These are phyloP conservation scores for Acaromyces ingoldii DNA, from an alignment of 1,284 basidiomycete genomes.

Conservation along the genomic window DNA sequence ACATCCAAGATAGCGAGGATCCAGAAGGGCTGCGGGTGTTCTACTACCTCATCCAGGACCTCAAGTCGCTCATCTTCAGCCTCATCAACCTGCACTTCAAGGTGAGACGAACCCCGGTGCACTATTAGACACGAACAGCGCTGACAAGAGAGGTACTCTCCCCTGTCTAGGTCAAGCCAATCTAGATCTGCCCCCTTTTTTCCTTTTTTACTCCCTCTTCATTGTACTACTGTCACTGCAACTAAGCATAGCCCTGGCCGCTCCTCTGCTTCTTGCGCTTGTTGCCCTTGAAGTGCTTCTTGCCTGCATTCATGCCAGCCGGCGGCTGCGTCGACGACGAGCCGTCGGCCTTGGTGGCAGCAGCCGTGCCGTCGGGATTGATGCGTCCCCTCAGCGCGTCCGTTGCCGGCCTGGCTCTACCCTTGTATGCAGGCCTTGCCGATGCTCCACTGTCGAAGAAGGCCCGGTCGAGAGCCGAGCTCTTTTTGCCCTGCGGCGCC, in stretches of 20 bases:
- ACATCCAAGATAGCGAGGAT: slow-evolving; percentile 94
- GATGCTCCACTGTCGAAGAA: slow-evolving; percentile 75
- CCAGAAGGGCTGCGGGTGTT: slow-evolving; percentile 97
- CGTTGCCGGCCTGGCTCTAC: slow-evolving; percentile 52
- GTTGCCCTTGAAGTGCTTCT: slow-evolving; percentile 85
- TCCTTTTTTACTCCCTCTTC: too few relatives aligned
- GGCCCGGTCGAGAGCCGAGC: slow-evolving; percentile 65
- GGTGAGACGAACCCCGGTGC: slow-evolving; percentile 55
- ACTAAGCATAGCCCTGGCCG: slow-evolving; percentile 14
- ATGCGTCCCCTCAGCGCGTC: slow-evolving; percentile 26
- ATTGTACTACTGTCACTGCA: too few relatives aligned
- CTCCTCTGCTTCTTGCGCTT: slow-evolving; percentile 54
- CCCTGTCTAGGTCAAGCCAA: background rate
- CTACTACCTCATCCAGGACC: slow-evolving; percentile 95
- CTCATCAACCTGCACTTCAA: slow-evolving; percentile 98
- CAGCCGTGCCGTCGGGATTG: slow-evolving; percentile 44
- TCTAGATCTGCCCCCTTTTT: too few relatives aligned
- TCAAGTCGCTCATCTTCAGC: slow-evolving; percentile 95
- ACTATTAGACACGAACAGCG: background rate
- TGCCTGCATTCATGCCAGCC: slow-evolving; percentile 54
- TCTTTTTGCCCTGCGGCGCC: slow-evolving; percentile 22
- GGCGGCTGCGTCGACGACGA: slow-evolving; percentile 40
- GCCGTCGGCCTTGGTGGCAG: slow-evolving; percentile 52
- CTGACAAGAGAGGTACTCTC: background rate
- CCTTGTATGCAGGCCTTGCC: slow-evolving; percentile 54